Evolutionary conservation across 768 basidiomycete genomes (phyloP).

Genomic region (Candolleomyces eurysporus): DNA sequence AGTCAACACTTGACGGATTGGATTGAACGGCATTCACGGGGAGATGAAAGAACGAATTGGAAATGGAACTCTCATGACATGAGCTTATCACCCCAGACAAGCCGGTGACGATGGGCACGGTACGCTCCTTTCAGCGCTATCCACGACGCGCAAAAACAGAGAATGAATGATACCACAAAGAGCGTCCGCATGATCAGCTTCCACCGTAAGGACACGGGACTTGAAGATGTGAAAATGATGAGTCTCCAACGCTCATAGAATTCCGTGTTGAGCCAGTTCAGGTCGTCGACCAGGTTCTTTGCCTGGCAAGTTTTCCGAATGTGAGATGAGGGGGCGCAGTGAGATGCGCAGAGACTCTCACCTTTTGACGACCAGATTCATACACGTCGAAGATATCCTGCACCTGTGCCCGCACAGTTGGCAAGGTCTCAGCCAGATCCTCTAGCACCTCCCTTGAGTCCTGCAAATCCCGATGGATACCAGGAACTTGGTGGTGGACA

Average conservation of each 20-base stretch:
- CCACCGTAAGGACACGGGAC: conserved; percentile 74
- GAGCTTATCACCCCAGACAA: conserved; percentile 78
- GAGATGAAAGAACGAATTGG: neutral
- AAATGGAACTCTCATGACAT: conserved; percentile 49
- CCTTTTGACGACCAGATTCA: conserved; percentile 70
- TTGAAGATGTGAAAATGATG: conserved; percentile 69
- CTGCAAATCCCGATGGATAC: conserved; percentile 58
- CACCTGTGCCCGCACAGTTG: conserved; percentile 60
- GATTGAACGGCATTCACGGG: neutral
- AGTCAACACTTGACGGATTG: neutral
- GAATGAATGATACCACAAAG: conserved; percentile 55
- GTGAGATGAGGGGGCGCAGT: conserved; percentile 1
- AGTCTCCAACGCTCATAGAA: conserved; percentile 73
- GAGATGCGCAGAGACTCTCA: conserved; percentile 20
- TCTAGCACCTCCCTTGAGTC: conserved; percentile 56
- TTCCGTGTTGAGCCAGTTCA: conserved; percentile 77
- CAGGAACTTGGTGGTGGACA: conserved; percentile 57
- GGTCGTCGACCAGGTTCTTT: conserved; percentile 55
- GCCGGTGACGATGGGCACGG: conserved; percentile 68
- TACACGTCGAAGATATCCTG: conserved; percentile 63
- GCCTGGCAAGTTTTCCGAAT: conserved; percentile 42
- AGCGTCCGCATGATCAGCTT: conserved; percentile 59
- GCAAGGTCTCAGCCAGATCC: conserved; percentile 58
- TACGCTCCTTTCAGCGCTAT: conserved; percentile 65
- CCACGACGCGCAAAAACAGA: conserved; percentile 60